Evolutionary conservation across 2,329 filamentous ascomycete species (phyloP), one percentile per base, ranked within the genome.

Genomic region (Fusarium circinatum): DNA sequence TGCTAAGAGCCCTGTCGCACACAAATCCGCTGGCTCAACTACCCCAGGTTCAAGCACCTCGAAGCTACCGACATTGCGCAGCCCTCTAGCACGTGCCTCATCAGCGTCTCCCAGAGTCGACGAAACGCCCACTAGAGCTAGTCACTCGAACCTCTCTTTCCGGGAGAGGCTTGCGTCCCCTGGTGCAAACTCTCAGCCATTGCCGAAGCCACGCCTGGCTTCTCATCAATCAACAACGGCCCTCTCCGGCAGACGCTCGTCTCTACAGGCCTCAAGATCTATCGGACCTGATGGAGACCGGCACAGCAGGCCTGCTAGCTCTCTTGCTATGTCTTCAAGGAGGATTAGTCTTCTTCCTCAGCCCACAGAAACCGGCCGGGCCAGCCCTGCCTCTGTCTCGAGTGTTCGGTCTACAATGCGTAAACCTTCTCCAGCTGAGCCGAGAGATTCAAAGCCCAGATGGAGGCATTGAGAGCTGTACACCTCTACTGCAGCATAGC

Each of bases 261-360:
- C 89, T 2, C 78, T 90, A 32, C 88, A 90, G 62, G 86, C 88
- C 6, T 82, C 84, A 22, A 77, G 77, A 44, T 79, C 84, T 68
- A 77, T 82, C 67, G 68, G 79, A 62, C 65, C 73, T 15, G 77
- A 79, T 20, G 78, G 77, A 36, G 79, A 81, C 75, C 75, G 70
- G 70, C 30, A 80, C 75, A 75, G 81, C 78, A 85, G 90, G 36
- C 86, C 90, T 17, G 87, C 86, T 48, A 91, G 88, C 78, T 91
- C 90, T 7, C 76, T 91, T 49, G 86, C 88, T 12, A 81, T 82
- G 6, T 76, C 80, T 26, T 84, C 82, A 64, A 83, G 89, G 68
- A 86, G 89, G 36, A 84, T 81, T 9, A 90, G 89, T 75, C 76
- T 91, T 65, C 81, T 91, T 28, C 89, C 89, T 24, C 83, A 87